Conservation (phyloP, 306 rosid species). For the Medicago ruthenica region DNA sequence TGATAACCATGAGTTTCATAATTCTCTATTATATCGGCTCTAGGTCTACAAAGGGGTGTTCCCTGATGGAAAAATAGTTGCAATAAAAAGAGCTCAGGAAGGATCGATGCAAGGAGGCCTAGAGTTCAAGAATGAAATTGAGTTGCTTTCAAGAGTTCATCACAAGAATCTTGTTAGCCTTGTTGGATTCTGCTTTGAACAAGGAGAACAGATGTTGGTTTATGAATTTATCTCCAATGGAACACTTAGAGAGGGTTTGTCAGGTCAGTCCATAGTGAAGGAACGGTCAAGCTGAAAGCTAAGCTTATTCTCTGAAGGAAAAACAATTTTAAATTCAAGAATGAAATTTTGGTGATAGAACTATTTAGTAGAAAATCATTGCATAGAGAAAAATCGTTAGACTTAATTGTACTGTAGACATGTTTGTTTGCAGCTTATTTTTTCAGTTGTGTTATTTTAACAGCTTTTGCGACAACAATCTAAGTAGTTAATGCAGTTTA, state of each 20-base stretch:
- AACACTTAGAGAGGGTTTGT: conserved; percentile 76
- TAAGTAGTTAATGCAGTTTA: too few relatives aligned
- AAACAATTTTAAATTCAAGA: background rate
- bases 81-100: conserved; percentile 94
- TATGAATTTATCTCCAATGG: conserved; percentile 90
- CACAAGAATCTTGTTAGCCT: conserved; percentile 98
- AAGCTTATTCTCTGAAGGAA: conserved; percentile 9
- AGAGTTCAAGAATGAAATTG: conserved; percentile 96
- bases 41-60: conserved; percentile 86
- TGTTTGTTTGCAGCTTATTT: too few relatives aligned
- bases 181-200: conserved; percentile 92
- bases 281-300: conserved; percentile 19
- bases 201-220: conserved; percentile 93
- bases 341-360: too few relatives aligned
- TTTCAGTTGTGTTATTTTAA: too few relatives aligned
- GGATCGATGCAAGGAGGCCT: conserved; percentile 97
- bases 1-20: background rate
- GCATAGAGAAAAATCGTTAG: too few relatives aligned
- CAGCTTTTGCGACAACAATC: too few relatives aligned
- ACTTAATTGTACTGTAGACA: too few relatives aligned
- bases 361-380: too few relatives aligned
- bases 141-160: conserved; percentile 95
- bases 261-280: conserved; percentile 53
- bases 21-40: conserved; percentile 14
- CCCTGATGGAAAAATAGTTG: conserved; percentile 76